phyloP scores from a whole-genome alignment of 2,329 filamentous ascomycete species.

The Colletotrichum aenigma region DNA sequence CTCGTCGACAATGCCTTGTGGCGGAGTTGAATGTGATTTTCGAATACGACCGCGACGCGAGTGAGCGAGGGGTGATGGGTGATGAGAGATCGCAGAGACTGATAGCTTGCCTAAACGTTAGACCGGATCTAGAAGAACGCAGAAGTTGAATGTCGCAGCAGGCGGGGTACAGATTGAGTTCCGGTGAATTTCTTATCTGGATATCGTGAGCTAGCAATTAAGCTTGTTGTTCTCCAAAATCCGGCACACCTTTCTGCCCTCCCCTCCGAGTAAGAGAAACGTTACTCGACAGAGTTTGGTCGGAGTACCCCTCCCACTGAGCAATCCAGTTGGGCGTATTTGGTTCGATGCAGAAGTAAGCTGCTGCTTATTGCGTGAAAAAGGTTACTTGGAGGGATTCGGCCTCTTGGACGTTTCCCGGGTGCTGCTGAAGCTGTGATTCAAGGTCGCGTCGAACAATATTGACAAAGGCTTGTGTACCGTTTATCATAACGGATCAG shows the following conservation, averaged over 20 bases:
- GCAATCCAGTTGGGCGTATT: neutral
- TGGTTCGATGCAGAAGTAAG: neutral
- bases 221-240: neutral
- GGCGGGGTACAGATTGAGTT: neutral
- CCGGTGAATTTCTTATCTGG: neutral
- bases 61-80: neutral
- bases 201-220: neutral
- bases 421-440: neutral
- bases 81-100: neutral
- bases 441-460: neutral
- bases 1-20: neutral
- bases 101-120: neutral
- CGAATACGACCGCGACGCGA: neutral
- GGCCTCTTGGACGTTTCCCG: neutral
- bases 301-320: neutral
- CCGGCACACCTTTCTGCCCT: neutral
- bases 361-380: neutral
- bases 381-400: neutral
- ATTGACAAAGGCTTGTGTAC: neutral
- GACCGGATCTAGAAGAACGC: neutral
- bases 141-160: neutral
- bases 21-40: neutral
- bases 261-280: neutral
- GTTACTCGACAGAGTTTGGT: neutral
- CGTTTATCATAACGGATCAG: neutral